phyloP scores from a whole-genome alignment of 352 stramenopile species.

The Phytophthora nicotianae region DNA sequence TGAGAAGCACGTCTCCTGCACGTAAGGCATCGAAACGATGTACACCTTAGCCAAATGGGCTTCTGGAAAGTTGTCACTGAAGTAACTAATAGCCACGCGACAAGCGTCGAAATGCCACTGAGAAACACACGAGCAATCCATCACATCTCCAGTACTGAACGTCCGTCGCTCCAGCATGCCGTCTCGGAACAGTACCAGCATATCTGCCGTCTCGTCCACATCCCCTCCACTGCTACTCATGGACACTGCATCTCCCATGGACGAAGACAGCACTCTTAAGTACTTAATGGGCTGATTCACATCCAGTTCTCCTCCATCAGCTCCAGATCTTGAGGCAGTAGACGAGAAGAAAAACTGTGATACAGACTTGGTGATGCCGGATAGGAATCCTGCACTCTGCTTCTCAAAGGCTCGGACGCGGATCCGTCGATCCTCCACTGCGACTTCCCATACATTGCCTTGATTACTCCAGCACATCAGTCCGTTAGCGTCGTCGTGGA shows the following conservation, averaged over 20 bases:
- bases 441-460: slow-evolving; percentile 80
- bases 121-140: slow-evolving; percentile 66
- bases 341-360: slow-evolving; percentile 81
- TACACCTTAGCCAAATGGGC: slow-evolving; percentile 64
- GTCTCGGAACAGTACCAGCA: slow-evolving; percentile 73
- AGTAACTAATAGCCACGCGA: slow-evolving; percentile 69
- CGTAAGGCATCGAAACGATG: slow-evolving; percentile 72
- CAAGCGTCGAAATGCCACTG: slow-evolving; percentile 66
- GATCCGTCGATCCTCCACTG: slow-evolving; percentile 80
- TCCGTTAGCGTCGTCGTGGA: slow-evolving; percentile 43
- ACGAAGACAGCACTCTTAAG: slow-evolving; percentile 51
- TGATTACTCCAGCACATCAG: slow-evolving; percentile 84
- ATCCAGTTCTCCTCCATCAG: slow-evolving; percentile 42
- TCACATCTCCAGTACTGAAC: slow-evolving; percentile 68
- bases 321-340: slow-evolving; percentile 33
- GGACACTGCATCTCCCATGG: slow-evolving; percentile 19
- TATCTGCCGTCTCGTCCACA: slow-evolving; percentile 52
- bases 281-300: slow-evolving; percentile 60
- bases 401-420: slow-evolving; percentile 78
- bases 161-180: slow-evolving; percentile 68
- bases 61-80: slow-evolving; percentile 69
- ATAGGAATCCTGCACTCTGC: slow-evolving; percentile 66
- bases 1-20: slow-evolving; percentile 58
- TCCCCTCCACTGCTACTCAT: slow-evolving; percentile 26
- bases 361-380: slow-evolving; percentile 73